Conservation (phyloP, 2,329 filamentous ascomycete species). For the Rhynchosporium secalis region DNA sequence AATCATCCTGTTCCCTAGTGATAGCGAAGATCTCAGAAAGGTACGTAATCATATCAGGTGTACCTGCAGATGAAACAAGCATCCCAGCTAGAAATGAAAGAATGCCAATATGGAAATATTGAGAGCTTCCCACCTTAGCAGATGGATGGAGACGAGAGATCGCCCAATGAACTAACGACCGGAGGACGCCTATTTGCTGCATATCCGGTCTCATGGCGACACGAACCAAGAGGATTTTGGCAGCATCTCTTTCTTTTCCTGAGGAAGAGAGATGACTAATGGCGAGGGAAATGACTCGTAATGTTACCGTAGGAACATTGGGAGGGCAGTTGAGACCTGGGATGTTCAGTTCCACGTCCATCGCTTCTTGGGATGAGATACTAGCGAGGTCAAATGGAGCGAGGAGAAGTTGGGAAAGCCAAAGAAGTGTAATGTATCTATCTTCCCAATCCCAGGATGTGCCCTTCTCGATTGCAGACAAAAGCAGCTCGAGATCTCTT, state of each 20-base stretch:
- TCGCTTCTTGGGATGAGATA: constrained; percentile 66
- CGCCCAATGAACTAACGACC: constrained; percentile 70
- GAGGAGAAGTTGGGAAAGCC: constrained; percentile 79
- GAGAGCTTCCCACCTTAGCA: constrained; percentile 47
- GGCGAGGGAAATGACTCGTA: constrained; percentile 69
- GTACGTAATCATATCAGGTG: constrained; percentile 70
- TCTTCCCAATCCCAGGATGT: constrained; percentile 75
- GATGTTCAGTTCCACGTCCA: constrained; percentile 47
- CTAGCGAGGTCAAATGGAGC: constrained; percentile 89
- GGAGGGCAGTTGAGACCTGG: constrained; percentile 56
- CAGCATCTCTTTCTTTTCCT: constrained; percentile 86
- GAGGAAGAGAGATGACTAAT: constrained; percentile 70
- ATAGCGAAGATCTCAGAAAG: constrained; percentile 65
- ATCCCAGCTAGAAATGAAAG: constrained; percentile 79
- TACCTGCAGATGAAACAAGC: constrained; percentile 66
- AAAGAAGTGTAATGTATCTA: constrained; percentile 81
- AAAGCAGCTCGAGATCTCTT: constrained; percentile 76
- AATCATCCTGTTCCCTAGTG: constrained; percentile 48
- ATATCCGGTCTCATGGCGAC: constrained; percentile 85
- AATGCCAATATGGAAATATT: constrained; percentile 76
- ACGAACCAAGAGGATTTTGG: constrained; percentile 78
- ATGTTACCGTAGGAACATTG: constrained; percentile 67
- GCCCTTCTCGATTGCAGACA: constrained; percentile 68
- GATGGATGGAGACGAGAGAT: constrained; percentile 57
- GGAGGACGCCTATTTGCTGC: constrained; percentile 72